Evolutionary conservation across 2,329 filamentous ascomycete species (phyloP), one percentile per base, ranked within the genome.

Genomic region (Arthrobotrys entomopaga): DNA sequence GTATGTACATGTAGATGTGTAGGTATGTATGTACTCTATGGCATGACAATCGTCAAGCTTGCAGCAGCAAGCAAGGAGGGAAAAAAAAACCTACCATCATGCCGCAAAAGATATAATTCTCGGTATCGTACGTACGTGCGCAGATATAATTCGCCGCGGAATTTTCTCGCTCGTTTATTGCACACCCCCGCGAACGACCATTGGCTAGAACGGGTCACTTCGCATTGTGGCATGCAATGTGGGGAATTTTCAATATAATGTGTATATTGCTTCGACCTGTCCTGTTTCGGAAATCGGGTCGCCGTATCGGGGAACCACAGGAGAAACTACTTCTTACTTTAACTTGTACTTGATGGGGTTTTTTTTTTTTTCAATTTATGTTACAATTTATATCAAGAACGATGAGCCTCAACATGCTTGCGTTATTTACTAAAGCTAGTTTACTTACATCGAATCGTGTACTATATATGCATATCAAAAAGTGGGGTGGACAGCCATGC

Each of bases 121-220:
- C 7, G 26, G 56, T n/a, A n/a, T n/a, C n/a, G n/a, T n/a, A n/a
- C n/a, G 64, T 66, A 73, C 69, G 69, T 73, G 69, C 69, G 26
- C 65, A n/a, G 53, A 61, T 73, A 65, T 66, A 54, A 73, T 73
- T 73, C 69, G 69, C 42, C 56, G 10, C 29, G 29, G 29, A 34
- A 34, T 34, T n/a, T n/a, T n/a, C n/a, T 34, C 29, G 29, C 29
- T 34, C 29, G 29, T 34, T 34, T 34, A 34, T 34, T 10, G 1
- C 29, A n/a, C n/a, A n/a, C 5, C 29, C 29, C 29, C 29, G 29
- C 29, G 29, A 10, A 34, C 29, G 29, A 10, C 29, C 29, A 34
- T 34, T 34, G 29, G 5, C 5, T 34, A 34, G 7, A 34, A 34
- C 29, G 29, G 10, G n/a, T n/a, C n/a, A n/a, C n/a, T 34, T 34